A percentile compares a stretch with the other conserved stretches of the same genome.
phyloP scores from a whole-genome alignment of 768 basidiomycete species.

The Cystobasidium tubakii region DNA sequence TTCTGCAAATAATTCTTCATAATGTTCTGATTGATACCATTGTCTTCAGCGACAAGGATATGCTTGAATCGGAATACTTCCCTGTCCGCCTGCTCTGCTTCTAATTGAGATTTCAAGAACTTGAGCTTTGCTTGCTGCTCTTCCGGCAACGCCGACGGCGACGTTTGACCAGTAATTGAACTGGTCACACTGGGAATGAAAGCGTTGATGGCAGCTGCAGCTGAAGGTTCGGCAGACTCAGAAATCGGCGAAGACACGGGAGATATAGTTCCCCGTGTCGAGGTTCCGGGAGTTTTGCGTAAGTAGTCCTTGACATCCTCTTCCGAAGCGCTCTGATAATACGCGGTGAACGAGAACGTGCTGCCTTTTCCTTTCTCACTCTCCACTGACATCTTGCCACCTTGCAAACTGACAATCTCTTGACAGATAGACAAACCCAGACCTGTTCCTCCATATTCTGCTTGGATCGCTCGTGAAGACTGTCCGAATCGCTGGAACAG shows the following conservation, averaged over 20 bases:
- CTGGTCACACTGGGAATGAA: background rate
- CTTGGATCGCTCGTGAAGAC: conserved; percentile 22
- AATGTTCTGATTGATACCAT: conserved; percentile 32
- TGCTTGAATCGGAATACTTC: conserved; percentile 25
- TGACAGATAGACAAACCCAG: conserved; percentile 26
- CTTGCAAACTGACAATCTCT: conserved; percentile 27
- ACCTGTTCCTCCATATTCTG: conserved; percentile 30
- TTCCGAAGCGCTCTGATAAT: conserved; percentile 14
- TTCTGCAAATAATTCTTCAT: conserved; percentile 29
- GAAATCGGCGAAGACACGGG: background rate
- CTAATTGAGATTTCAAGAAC: background rate
- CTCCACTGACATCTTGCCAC: conserved; percentile 22
- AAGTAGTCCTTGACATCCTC: conserved; percentile 5
- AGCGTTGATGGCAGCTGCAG: background rate
- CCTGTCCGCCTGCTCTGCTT: conserved; percentile 1
- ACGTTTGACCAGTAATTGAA: conserved; percentile 4
- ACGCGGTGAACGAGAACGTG: conserved; percentile 26
- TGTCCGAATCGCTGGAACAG: conserved; percentile 27
- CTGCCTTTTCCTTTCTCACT: conserved; percentile 27
- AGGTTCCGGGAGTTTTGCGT: background rate
- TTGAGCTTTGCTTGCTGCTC: conserved; percentile 2
- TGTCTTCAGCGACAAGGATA: conserved; percentile 31
- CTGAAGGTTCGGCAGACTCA: background rate
- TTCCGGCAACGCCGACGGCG: conserved; percentile 3
- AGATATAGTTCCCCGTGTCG: conserved; percentile 6